These are phyloP conservation scores for Rhododendron simsii DNA, from an alignment of 148 eudicot genomes.

Conservation along the genomic window DNA sequence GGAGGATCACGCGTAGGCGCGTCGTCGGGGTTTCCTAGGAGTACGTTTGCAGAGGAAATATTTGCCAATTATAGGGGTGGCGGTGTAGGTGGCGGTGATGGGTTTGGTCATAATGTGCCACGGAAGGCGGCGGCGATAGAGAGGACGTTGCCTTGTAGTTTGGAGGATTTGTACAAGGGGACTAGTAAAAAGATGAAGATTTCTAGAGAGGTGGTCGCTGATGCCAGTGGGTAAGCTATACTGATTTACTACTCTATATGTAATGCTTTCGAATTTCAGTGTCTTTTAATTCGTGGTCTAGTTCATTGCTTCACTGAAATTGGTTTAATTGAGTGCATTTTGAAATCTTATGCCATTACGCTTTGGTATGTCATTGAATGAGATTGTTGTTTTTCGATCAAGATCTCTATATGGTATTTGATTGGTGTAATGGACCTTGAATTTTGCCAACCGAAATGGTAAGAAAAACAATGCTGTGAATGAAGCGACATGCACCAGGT, in stretches of 20 bases:
- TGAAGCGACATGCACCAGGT: background rate
- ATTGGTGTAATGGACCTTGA: background rate
- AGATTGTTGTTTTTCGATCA: background rate
- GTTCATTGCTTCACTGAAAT: background rate
- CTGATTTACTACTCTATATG: background rate
- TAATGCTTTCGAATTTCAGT: background rate
- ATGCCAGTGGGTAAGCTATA: constrained; percentile 50
- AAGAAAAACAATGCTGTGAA: background rate
- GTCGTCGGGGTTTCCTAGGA: constrained; percentile 34
- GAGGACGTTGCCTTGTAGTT: constrained; percentile 57
- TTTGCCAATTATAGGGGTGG: constrained; percentile 31
- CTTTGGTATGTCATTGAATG: background rate
- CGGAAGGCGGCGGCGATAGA: constrained; percentile 59
- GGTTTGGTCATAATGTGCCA: constrained; percentile 19
- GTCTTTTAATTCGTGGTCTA: background rate
- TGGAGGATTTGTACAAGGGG: constrained; percentile 80
- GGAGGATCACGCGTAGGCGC: constrained; percentile 19
- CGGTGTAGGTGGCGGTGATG: constrained; percentile 26
- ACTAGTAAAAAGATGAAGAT: constrained; percentile 86
- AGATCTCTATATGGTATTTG: background rate
- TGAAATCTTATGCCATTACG: background rate
- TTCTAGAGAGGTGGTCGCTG: constrained; percentile 50
- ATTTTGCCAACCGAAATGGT: background rate
- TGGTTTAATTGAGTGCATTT: background rate
- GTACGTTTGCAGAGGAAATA: constrained; percentile 63